Evolutionary conservation across 202 grass and related monocot genomes (phyloP).

Genomic region (Carex arenaria): DNA sequence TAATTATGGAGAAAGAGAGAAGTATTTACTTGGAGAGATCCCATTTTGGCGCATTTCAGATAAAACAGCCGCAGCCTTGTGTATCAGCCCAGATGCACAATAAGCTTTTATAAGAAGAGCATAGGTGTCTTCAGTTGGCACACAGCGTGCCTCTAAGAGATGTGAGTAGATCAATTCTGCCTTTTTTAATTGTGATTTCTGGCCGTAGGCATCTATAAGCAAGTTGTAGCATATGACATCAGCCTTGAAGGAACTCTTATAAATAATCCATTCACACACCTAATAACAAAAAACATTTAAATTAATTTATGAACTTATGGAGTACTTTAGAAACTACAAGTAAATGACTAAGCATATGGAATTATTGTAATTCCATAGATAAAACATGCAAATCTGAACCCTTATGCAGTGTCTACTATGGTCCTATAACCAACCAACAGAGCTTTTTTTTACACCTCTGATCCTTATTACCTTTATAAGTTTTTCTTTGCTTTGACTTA

Average conservation of each 20-base stretch:
- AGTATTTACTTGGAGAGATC: constrained; percentile 49
- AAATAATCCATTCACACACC: constrained; percentile 79
- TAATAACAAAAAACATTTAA: constrained; percentile 35
- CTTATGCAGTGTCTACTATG: neutral
- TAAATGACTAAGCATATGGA: neutral
- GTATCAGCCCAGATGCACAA: constrained; percentile 49
- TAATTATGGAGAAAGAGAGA: neutral
- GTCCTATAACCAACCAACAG: neutral
- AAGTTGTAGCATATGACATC: constrained; percentile 88
- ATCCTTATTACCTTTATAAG: neutral
- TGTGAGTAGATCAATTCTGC: constrained; percentile 58
- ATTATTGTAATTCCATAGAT: neutral
- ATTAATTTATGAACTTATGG: constrained; percentile 29
- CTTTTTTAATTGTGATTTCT: constrained; percentile 46
- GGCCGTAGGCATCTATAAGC: constrained; percentile 73
- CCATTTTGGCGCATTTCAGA: constrained; percentile 79
- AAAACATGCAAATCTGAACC: neutral
- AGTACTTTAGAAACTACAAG: neutral
- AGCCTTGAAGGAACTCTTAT: constrained; percentile 61
- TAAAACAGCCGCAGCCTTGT: constrained; percentile 72
- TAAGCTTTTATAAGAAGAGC: constrained; percentile 70
- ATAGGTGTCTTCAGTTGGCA: constrained; percentile 89
- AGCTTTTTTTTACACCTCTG: neutral
- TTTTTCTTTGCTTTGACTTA: neutral
- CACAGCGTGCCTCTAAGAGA: constrained; percentile 61